Conservation (phyloP, 768 basidiomycete genomes). For the Pleurotus platypus region DNA sequence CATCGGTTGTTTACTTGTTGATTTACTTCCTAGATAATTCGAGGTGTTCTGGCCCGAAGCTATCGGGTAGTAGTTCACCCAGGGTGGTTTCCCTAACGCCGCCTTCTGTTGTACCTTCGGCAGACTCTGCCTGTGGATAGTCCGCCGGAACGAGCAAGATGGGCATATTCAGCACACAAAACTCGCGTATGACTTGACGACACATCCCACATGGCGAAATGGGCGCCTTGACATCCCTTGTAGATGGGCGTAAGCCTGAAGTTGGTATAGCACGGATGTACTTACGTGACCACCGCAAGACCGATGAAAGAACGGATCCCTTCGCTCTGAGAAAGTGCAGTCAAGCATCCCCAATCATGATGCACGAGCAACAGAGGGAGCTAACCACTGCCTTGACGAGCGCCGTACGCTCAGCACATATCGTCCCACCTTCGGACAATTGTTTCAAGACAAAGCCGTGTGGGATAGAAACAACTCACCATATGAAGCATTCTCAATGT, state of each 20-base stretch:
- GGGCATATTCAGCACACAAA: slow-evolving; percentile 73
- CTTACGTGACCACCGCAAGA: slow-evolving; percentile 78
- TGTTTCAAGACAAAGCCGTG: neutral
- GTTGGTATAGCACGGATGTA: neutral
- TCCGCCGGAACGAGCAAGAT: slow-evolving; percentile 67
- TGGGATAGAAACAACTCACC: slow-evolving; percentile 41
- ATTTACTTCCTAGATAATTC: slow-evolving; percentile 38
- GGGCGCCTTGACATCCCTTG: slow-evolving; percentile 63
- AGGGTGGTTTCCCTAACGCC: slow-evolving; percentile 64
- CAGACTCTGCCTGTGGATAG: slow-evolving; percentile 39
- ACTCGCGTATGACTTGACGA: slow-evolving; percentile 87
- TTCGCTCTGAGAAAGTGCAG: slow-evolving; percentile 56
- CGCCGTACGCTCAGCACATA: slow-evolving; percentile 94
- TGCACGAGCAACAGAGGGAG: slow-evolving; percentile 7
- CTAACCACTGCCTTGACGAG: slow-evolving; percentile 91
- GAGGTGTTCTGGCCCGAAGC: slow-evolving; percentile 87
- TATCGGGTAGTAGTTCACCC: slow-evolving; percentile 73
- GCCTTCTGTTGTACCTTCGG: slow-evolving; percentile 40
- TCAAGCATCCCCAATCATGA: neutral
- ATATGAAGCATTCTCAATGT: slow-evolving; percentile 92
- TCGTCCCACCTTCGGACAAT: slow-evolving; percentile 63
- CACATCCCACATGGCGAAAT: slow-evolving; percentile 93
- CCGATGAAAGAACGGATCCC: slow-evolving; percentile 67
- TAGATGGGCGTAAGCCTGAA: neutral
- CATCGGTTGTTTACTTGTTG: neutral